Evolutionary conservation across 495 filamentous ascomycete species (phyloP).

Genomic region (Neurospora sublineolata): DNA sequence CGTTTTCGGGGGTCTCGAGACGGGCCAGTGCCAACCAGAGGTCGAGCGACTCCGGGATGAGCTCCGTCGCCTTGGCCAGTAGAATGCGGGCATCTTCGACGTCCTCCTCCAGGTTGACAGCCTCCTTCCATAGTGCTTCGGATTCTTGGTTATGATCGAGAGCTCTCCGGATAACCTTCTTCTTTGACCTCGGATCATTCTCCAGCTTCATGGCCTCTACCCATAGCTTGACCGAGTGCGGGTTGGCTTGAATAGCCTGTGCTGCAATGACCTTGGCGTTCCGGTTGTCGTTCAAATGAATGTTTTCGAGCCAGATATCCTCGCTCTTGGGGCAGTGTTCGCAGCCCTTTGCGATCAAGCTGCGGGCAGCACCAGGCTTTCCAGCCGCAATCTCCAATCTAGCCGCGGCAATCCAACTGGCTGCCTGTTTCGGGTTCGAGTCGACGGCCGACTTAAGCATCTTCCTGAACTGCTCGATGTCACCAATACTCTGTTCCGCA

Average conservation of each 20-base stretch:
- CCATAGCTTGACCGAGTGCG: slow-evolving; percentile 83
- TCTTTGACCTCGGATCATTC: slow-evolving; percentile 64
- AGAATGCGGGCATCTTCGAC: slow-evolving; percentile 74
- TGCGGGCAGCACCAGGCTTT: slow-evolving; percentile 75
- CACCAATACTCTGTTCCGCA: slow-evolving; percentile 77
- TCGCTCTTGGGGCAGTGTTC: slow-evolving; percentile 87
- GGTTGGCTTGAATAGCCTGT: slow-evolving; percentile 80
- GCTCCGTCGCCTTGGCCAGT: slow-evolving; percentile 83
- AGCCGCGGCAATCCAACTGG: slow-evolving; percentile 95
- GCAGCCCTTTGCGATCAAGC: slow-evolving; percentile 73
- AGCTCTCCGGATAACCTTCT: slow-evolving; percentile 80
- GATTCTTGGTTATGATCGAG: slow-evolving; percentile 84
- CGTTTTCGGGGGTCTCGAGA: slow-evolving; percentile 77
- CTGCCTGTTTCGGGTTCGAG: slow-evolving; percentile 87
- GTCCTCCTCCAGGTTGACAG: slow-evolving; percentile 91
- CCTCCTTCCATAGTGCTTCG: slow-evolving; percentile 89
- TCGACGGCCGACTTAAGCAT: slow-evolving; percentile 89
- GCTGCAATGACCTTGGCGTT: slow-evolving; percentile 97
- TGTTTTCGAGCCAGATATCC: slow-evolving; percentile 91
- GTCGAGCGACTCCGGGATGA: slow-evolving; percentile 86
- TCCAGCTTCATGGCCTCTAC: slow-evolving; percentile 91
- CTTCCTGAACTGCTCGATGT: slow-evolving; percentile 90
- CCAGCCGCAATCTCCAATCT: slow-evolving; percentile 86
- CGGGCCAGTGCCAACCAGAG: slow-evolving; percentile 90
- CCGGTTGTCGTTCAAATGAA: slow-evolving; percentile 77